Evolutionary conservation across 352 stramenopile species (phyloP).

Genomic region (Globisporangium paroecandrum): DNA sequence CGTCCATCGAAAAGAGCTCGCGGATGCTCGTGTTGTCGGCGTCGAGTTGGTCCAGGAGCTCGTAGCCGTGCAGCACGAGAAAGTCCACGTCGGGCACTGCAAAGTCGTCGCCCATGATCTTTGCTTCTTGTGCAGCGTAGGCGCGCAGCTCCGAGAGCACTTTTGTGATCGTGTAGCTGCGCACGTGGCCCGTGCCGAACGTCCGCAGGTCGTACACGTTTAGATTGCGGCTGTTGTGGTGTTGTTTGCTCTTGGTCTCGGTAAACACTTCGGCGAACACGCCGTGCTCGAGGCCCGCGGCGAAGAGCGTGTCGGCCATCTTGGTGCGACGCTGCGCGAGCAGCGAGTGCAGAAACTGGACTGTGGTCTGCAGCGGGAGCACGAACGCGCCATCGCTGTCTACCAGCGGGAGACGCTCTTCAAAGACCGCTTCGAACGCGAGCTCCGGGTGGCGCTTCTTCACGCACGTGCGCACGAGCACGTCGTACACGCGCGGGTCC

Average conservation of each 20-base stretch:
- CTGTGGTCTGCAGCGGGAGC: constrained; percentile 49
- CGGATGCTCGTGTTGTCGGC: constrained; percentile 59
- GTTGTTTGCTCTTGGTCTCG: constrained; percentile 27
- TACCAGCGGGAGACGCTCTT: constrained; percentile 51
- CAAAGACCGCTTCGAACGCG: constrained; percentile 65
- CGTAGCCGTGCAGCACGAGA: constrained; percentile 67
- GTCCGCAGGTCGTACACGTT: constrained; percentile 62
- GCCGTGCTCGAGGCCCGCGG: constrained; percentile 39
- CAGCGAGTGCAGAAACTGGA: constrained; percentile 70
- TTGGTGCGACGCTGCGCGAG: constrained; percentile 54
- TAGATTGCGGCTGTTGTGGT: constrained; percentile 15
- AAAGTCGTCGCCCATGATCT: constrained; percentile 31
- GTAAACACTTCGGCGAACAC: constrained; percentile 56
- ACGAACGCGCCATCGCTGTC: constrained; percentile 62
- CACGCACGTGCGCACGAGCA: constrained; percentile 79
- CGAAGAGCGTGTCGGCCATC: constrained; percentile 69
- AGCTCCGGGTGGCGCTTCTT: constrained; percentile 83
- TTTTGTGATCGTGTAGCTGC: constrained; percentile 63
- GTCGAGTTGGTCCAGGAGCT: constrained; percentile 79
- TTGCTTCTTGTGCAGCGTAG: constrained; percentile 24
- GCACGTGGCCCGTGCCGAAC: constrained; percentile 52
- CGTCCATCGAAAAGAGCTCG: constrained; percentile 80
- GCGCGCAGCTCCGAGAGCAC: constrained; percentile 51
- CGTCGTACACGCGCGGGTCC: constrained; percentile 71
- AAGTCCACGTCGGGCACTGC: constrained; percentile 61